Evolutionary conservation across 176 grass and related monocot species (phyloP).

Genomic region (Tuctoria greenei): DNA sequence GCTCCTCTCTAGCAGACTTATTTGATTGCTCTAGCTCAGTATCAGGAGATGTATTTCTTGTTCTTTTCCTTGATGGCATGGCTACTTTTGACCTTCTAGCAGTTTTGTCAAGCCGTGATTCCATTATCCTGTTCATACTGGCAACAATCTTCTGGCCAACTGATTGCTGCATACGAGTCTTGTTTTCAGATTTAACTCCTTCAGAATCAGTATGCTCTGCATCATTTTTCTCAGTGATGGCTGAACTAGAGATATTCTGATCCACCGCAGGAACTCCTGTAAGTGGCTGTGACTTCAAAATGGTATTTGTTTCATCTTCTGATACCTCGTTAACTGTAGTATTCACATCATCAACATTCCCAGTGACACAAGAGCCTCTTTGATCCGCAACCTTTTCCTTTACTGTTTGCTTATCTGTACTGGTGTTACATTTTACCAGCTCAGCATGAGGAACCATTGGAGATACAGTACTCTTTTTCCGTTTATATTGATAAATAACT

Average conservation of each 20-base stretch:
- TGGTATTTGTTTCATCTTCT: conserved; percentile 24
- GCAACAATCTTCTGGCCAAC: conserved; percentile 49
- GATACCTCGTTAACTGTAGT: conserved; percentile 14
- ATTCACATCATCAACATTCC: conserved; percentile 16
- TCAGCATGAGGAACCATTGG: conserved; percentile 17
- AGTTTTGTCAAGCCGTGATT: conserved; percentile 37
- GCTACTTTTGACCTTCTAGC: conserved; percentile 34
- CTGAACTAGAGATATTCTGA: conserved; percentile 48
- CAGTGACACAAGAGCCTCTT: conserved; percentile 11
- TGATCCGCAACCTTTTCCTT: conserved; percentile 30
- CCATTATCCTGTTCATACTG: conserved; percentile 45
- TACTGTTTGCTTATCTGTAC: conserved; percentile 28
- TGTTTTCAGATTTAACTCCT: conserved; percentile 57
- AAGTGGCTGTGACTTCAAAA: conserved; percentile 16
- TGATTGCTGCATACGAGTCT: conserved; percentile 12
- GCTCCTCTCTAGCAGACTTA: conserved; percentile 33
- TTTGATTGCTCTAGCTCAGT: conserved; percentile 22
- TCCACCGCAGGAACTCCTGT: conserved; percentile 24
- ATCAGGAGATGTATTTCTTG: conserved; percentile 36
- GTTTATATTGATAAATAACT: conserved; percentile 42
- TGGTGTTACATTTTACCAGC: conserved; percentile 17
- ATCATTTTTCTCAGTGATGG: conserved; percentile 55
- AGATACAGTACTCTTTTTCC: conserved; percentile 33
- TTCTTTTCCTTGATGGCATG: conserved; percentile 41
- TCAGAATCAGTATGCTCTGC: conserved; percentile 42